Evolutionary conservation across 2,329 filamentous ascomycete species (phyloP).

Genomic region (Myriosclerotinia scirpicola): DNA sequence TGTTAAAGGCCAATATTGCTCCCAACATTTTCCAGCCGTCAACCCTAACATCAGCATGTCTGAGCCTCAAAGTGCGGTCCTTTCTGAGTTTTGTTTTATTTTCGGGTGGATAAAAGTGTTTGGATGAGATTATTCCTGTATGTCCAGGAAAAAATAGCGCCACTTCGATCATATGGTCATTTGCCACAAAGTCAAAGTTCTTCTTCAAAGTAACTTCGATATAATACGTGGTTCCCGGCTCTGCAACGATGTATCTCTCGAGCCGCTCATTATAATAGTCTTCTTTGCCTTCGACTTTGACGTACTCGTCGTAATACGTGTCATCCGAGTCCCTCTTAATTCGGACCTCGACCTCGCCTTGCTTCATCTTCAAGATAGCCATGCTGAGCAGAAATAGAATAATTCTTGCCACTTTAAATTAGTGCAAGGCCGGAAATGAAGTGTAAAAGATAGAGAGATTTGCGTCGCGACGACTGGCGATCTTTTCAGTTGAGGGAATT

Average conservation of each 20-base stretch:
- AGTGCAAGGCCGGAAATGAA: background rate
- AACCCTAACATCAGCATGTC: background rate
- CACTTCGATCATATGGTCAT: background rate
- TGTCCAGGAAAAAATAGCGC: background rate
- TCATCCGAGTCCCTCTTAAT: constrained; percentile 12
- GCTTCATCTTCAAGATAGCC: background rate
- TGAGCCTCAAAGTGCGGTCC: fast-evolving
- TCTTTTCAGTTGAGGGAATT: fast-evolving
- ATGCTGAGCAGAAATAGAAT: background rate
- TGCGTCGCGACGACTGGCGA: fast-evolving
- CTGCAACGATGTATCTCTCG: constrained; percentile 21
- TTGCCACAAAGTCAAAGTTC: background rate
- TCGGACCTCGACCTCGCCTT: constrained; percentile 1
- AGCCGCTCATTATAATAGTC: background rate
- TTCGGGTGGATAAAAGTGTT: too few species aligned
- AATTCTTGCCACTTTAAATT: background rate
- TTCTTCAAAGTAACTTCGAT: constrained; percentile 21
- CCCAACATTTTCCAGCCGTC: background rate
- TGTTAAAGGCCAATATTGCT: background rate
- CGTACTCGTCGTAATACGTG: constrained; percentile 22
- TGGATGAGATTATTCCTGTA: too few species aligned
- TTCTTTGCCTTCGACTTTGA: constrained; percentile 16
- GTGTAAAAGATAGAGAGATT: too few species aligned
- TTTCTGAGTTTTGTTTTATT: background rate
- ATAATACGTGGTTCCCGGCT: constrained; percentile 1